Conservation (phyloP, 768 basidiomycete species). For the Lactifluus rugatus region DNA sequence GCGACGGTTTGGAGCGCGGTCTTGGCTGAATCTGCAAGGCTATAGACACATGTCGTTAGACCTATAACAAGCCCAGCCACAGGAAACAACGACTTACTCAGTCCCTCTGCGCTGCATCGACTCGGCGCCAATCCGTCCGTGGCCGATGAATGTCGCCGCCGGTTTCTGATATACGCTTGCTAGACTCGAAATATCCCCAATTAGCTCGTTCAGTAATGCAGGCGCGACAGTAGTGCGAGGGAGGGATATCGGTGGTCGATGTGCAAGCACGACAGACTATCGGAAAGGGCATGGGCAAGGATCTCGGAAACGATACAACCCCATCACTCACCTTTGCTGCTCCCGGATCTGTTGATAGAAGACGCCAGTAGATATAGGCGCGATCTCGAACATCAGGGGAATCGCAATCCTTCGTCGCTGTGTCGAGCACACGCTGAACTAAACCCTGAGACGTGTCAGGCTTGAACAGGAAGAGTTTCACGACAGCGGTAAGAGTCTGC, state of each 20-base stretch:
- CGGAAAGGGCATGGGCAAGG: neutral
- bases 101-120: constrained; percentile 53
- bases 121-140: constrained; percentile 80
- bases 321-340: constrained; percentile 69
- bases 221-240: constrained; percentile 86
- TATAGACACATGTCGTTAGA: constrained; percentile 20
- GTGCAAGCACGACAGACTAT: constrained; percentile 82
- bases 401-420: constrained; percentile 95
- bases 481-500: constrained; percentile 86
- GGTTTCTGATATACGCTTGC: constrained; percentile 98
- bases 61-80: neutral
- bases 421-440: constrained; percentile 85
- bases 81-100: constrained; percentile 37
- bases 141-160: constrained; percentile 88
- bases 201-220: constrained; percentile 79
- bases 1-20: constrained; percentile 89
- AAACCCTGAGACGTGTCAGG: constrained; percentile 88
- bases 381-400: constrained; percentile 94
- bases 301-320: neutral
- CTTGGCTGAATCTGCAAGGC: constrained; percentile 56
- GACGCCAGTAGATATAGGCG: constrained; percentile 96
- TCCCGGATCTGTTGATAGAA: constrained; percentile 88
- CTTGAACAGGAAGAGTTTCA: constrained; percentile 92
- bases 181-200: constrained; percentile 80
- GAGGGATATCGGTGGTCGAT: constrained; percentile 87